phyloP scores from a whole-genome alignment of 2,329 filamentous ascomycete species.

The Seiridium unicorne region DNA sequence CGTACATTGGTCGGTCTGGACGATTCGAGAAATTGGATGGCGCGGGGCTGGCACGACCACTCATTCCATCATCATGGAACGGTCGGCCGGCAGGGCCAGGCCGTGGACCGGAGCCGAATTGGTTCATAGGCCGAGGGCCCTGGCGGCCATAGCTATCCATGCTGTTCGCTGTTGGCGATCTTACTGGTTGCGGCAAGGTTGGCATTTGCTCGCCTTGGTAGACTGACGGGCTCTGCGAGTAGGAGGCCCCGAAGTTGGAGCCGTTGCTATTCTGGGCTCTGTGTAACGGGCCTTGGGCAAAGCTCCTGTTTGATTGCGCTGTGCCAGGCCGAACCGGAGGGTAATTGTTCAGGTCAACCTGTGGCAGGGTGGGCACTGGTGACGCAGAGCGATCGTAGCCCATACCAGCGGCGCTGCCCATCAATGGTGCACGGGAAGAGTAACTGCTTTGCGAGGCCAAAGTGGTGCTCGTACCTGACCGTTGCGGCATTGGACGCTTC shows the following conservation, averaged over 20 bases:
- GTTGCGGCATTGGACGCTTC: slow-evolving; percentile 45
- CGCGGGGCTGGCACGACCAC: slow-evolving; percentile 31
- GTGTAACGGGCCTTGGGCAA: slow-evolving; percentile 21
- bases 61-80: slow-evolving; percentile 21
- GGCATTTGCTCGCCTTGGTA: slow-evolving; percentile 25
- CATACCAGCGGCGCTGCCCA: slow-evolving; percentile 60
- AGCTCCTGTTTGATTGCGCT: slow-evolving; percentile 33
- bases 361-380: slow-evolving; percentile 34
- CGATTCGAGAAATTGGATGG: slow-evolving; percentile 19
- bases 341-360: slow-evolving; percentile 25
- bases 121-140: slow-evolving; percentile 18
- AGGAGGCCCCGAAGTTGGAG: slow-evolving; percentile 17
- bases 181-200: slow-evolving; percentile 29
- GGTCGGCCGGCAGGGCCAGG: slow-evolving; percentile 19
- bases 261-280: slow-evolving; percentile 18
- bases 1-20: slow-evolving; percentile 16
- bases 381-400: slow-evolving; percentile 44
- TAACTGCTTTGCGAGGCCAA: slow-evolving; percentile 59
- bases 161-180: slow-evolving; percentile 29
- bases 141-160: slow-evolving; percentile 27
- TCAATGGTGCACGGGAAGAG: slow-evolving; percentile 61
- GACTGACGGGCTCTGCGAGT: slow-evolving; percentile 18
- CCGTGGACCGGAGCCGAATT: slow-evolving; percentile 13
- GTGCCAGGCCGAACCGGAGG: slow-evolving; percentile 34
- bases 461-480: slow-evolving; percentile 44